These are phyloP conservation scores for Fusarium dimerum DNA, from an alignment of 2,329 filamentous ascomycete genomes.

Conservation along the genomic window DNA sequence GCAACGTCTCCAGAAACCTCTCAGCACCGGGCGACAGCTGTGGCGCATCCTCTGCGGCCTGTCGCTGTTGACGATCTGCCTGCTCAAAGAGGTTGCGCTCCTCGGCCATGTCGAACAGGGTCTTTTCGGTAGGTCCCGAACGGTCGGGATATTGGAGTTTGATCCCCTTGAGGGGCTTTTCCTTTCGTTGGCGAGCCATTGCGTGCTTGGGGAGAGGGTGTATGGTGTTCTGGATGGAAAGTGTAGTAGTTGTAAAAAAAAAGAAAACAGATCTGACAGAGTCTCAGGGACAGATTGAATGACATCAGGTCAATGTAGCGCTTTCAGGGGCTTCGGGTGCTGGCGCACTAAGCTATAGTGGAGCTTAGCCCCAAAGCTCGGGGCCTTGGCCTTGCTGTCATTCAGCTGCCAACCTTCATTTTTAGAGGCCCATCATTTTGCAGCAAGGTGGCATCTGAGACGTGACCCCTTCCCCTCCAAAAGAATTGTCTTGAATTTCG, in stretches of 20 bases:
- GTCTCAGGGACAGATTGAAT: neutral
- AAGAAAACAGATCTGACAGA: too few relatives aligned
- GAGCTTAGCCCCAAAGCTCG: neutral
- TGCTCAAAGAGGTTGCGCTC: slow-evolving; percentile 60
- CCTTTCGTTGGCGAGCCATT: slow-evolving; percentile 54
- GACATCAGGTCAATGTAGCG: neutral
- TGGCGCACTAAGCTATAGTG: neutral
- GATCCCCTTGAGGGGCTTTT: slow-evolving; percentile 51
- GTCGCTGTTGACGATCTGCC: slow-evolving; percentile 41
- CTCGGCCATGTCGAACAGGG: slow-evolving; percentile 72
- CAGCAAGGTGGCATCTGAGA: slow-evolving; percentile 19
- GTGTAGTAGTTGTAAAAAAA: slow-evolving; percentile 13
- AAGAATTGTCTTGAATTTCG: neutral
- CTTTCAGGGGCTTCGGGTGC: neutral
- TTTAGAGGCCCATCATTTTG: slow-evolving; percentile 13
- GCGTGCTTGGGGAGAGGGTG: slow-evolving; percentile 1
- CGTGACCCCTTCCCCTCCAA: slow-evolving; percentile 16
- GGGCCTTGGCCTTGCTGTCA: slow-evolving; percentile 4
- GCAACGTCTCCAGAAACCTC: slow-evolving; percentile 54
- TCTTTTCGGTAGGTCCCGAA: slow-evolving; percentile 60
- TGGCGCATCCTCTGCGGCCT: slow-evolving; percentile 36
- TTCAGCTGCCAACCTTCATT: slow-evolving; percentile 13
- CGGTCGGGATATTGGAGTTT: slow-evolving; percentile 71
- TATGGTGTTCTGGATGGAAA: neutral
- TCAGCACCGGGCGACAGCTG: slow-evolving; percentile 48